Evolutionary conservation across 1,284 basidiomycete species (phyloP).

Genomic region (Leccinum glutinopallens): DNA sequence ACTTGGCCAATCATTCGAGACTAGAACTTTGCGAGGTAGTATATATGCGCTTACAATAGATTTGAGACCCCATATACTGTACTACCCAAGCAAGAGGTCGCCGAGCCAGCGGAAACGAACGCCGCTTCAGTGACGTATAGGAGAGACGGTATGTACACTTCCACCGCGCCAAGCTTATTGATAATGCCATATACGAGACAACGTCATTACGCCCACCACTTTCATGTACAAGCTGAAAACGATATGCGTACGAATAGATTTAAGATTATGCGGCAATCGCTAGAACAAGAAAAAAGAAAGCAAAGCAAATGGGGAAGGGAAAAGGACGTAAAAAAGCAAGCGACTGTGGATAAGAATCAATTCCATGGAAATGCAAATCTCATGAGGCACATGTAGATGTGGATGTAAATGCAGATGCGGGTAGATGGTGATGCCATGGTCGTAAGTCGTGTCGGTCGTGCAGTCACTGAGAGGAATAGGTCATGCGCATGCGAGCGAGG

Average conservation of each 20-base stretch:
- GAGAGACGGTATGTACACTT: not conserved
- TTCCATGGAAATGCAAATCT: slow-evolving; percentile 11
- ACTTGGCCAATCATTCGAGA: not conserved
- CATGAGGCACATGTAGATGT: slow-evolving; percentile 8
- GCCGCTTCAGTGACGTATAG: slow-evolving; percentile 2
- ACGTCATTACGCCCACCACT: not conserved
- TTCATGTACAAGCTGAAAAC: not conserved
- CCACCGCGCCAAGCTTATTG: not conserved
- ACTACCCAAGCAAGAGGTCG: not conserved
- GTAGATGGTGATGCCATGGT: slow-evolving; percentile 1
- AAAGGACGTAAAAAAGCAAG: not conserved
- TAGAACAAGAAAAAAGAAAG: not conserved
- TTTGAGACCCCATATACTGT: not conserved
- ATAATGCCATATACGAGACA: slow-evolving; percentile 1
- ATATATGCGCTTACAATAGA: not conserved
- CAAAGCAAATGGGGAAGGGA: not conserved
- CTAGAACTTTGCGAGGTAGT: not conserved
- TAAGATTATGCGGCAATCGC: not conserved
- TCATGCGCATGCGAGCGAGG: not conserved
- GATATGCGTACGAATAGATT: slow-evolving; percentile 7
- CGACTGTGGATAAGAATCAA: slow-evolving; percentile 4
- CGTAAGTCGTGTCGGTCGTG: slow-evolving; percentile 6
- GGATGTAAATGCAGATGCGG: slow-evolving; percentile 4
- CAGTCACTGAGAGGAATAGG: not conserved
- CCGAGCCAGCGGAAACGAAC: not conserved